phyloP scores from a whole-genome alignment of 2,329 filamentous ascomycete species.

The Colletotrichum sp. region DNA sequence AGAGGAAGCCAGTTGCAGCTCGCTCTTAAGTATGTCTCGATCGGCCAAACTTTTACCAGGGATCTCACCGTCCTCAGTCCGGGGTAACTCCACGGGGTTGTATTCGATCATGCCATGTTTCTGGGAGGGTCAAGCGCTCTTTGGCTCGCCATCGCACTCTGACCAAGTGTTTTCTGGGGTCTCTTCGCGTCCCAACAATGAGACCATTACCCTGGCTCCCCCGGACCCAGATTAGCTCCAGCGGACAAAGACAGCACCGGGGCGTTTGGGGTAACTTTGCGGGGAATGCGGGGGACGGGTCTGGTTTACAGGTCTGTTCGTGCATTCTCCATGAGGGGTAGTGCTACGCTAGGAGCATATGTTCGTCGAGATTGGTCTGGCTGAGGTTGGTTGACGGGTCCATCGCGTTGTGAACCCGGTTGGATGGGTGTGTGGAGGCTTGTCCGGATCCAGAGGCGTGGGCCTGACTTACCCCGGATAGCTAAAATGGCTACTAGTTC shows the following conservation, averaged over 20 bases:
- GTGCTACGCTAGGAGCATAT: neutral
- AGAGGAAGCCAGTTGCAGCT: neutral
- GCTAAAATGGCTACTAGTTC: neutral
- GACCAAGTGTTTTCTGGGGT: neutral
- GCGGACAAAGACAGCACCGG: constrained; percentile 10
- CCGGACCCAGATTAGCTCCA: neutral
- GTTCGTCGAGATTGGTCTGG: neutral
- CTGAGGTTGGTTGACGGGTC: neutral
- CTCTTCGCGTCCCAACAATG: neutral
- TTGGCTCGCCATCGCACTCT: neutral
- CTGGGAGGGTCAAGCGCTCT: no score
- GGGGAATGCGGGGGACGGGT: neutral
- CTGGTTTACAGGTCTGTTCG: neutral
- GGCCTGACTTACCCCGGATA: constrained; percentile 15
- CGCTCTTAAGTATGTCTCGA: neutral
- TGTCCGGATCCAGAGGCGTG: neutral
- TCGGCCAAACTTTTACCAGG: neutral
- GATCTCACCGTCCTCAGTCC: neutral
- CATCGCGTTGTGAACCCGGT: neutral
- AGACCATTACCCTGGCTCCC: neutral
- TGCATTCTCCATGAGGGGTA: neutral
- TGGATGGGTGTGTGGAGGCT: neutral
- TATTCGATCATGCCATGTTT: neutral
- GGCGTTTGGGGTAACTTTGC: constrained; percentile 1
- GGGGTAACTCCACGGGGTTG: constrained; percentile 11